phyloP scores from a whole-genome alignment of 2,329 filamentous ascomycete genomes.

The Corynespora cassiicola region DNA sequence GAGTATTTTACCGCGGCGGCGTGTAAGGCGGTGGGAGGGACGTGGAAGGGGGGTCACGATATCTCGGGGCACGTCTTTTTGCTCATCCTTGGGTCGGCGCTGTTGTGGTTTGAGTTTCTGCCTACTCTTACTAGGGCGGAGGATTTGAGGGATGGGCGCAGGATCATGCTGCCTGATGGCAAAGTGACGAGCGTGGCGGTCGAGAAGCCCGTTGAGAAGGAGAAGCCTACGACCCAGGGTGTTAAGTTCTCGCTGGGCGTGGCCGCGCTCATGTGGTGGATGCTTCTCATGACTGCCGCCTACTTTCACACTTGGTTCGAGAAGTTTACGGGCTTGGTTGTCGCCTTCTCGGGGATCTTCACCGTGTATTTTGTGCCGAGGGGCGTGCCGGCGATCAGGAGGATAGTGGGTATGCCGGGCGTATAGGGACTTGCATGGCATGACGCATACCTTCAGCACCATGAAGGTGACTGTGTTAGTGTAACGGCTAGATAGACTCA shows the following conservation, averaged over 20 bases:
- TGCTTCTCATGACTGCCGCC: slow-evolving; percentile 97
- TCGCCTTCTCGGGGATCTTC: slow-evolving; percentile 54
- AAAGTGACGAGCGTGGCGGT: slow-evolving; percentile 58
- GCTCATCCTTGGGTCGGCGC: slow-evolving; percentile 81
- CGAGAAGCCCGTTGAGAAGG: slow-evolving; percentile 42
- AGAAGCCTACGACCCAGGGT: slow-evolving; percentile 52
- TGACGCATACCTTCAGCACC: no score
- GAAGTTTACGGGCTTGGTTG: slow-evolving; percentile 69
- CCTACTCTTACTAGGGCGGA: slow-evolving; percentile 59
- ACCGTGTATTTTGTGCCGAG: slow-evolving; percentile 57
- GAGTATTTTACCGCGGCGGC: slow-evolving; percentile 74
- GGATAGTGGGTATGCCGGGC: slow-evolving; percentile 56
- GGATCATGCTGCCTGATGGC: slow-evolving; percentile 71
- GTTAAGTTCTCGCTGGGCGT: slow-evolving; percentile 65
- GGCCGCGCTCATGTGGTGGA: slow-evolving; percentile 81
- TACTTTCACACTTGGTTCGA: slow-evolving; percentile 99
- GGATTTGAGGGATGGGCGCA: slow-evolving; percentile 65
- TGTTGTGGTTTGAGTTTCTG: slow-evolving; percentile 82
- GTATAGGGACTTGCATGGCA: slow-evolving; percentile 38
- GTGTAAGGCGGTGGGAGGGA: slow-evolving; percentile 82
- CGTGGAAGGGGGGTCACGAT: slow-evolving; percentile 93
- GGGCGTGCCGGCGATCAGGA: slow-evolving; percentile 49
- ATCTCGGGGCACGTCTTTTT: slow-evolving; percentile 96
- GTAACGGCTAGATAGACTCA: no score
- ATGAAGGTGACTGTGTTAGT: no score